Evolutionary conservation across 768 basidiomycete species (phyloP), one percentile per base, ranked within the genome.

Genomic region (Dioszegia aurantiaca): DNA sequence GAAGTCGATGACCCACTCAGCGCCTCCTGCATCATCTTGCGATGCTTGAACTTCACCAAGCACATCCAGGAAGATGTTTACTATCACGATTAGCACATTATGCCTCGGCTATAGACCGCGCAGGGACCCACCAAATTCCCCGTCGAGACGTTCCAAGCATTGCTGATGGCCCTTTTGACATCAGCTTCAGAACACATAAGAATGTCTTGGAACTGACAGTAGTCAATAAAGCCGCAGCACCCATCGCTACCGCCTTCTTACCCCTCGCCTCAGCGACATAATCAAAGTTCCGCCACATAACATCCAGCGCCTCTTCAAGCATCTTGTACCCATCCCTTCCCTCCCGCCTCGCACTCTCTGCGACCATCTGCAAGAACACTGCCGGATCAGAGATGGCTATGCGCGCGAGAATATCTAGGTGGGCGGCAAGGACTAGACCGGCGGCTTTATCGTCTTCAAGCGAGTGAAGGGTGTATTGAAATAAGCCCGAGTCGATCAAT

Each of bases 21-120:
- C 26, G 4, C 62, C 62, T 5, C 47, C 42, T 1, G 56, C 56
- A 23, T 65, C 61, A 21, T 64, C 71, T 12, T 56, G 48, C 6
- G 63, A 55, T 11, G 58, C 66, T 28, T 70, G 67, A 21, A 71
- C 52, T 55, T 76, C 73, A 3, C 73, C 75, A 1, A 76, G 59
- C 4, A 74, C 73, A 48, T 76, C 75, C 17, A 76, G 59, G 66
- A 72, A 74, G 41, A 73, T 73, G 43, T 76, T 76, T 61, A 74
- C 75, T 76, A 30, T 9, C 14, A 2, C 6, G 28, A 19, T 56
- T 51, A 62, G 56, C 52, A 16, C 24, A 9, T 40, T 26, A 3
- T n/a, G 12, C 10, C 17, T 37, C 12, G 23, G 12, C 17, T 1
- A 26, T 42, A 2, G 14, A 56, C 11, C 21, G 43, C n/a, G 4